Evolutionary conservation across 2,329 filamentous ascomycete genomes (phyloP), one percentile per base, ranked within the genome.

Genomic region (Cytospora paraplurivora): DNA sequence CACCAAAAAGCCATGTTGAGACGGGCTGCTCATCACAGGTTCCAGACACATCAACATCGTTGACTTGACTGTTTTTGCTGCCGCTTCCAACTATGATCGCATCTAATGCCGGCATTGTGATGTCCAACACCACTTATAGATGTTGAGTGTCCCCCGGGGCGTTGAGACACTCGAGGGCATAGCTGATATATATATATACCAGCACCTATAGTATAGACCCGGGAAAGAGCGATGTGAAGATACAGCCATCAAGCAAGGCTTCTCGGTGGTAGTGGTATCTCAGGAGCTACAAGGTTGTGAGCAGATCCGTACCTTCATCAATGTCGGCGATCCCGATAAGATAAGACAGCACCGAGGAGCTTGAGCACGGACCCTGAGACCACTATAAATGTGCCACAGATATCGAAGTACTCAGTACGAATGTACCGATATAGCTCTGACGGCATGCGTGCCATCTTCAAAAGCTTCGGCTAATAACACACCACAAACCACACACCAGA

Each of bases 341-440:
- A 60, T 60, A 27, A 60, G 50, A 52, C 17, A 59, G 19, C 17
- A 41, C 38, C 15, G 3, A 34, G 8, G 32, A 55, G 58, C 38
- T 55, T 11, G 2, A 37, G 59, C 59, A 61, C 59, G 6, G 59
- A 17, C 59, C 59, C 55, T 10, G 1, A 12, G n/a, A n/a, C 50
- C 15, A 33, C 38, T n/a, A 7, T 10, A 21, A 19, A 47, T 21
- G 41, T 44, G 10, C 17, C 7, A 37, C 12, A 13, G 35, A 37
- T 37, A 7, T 13, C 35, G 12, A 7, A 13, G 6, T 37, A 37
- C 41, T 19, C 15, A 7, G 41, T 44, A 19, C 41, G 27, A 27
- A 27, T 27, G 27, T 27, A 44, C 19, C 11, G 15, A 17, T 10
- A 33, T 52, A 61, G 58, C 51, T 55, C 51, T 54, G 51, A 61